Evolutionary conservation across 2,329 filamentous ascomycete genomes (phyloP).

Genomic region (Arachnopeziza araneosa): DNA sequence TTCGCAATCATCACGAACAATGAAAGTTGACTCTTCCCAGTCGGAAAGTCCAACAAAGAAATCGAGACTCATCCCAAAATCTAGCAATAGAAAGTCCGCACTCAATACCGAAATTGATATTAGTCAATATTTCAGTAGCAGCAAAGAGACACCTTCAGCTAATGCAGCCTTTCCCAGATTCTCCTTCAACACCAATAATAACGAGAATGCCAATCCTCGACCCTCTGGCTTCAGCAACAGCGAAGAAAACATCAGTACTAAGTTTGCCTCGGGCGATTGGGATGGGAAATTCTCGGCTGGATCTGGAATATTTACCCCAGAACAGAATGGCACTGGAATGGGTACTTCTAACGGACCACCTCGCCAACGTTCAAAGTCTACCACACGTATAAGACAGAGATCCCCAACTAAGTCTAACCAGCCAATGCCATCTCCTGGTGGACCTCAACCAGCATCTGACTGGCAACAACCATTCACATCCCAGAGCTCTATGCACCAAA

Average conservation of each 20-base stretch:
- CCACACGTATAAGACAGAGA: conserved; percentile 22
- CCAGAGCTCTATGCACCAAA: conserved; percentile 11
- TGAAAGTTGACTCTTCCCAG: background rate
- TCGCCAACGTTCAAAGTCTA: conserved; percentile 22
- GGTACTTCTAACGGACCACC: background rate
- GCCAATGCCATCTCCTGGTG: background rate
- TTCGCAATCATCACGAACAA: background rate
- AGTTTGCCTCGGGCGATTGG: conserved; percentile 48
- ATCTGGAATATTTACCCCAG: conserved; percentile 21
- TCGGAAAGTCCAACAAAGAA: conserved; percentile 17
- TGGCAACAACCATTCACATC: too few relatives aligned
- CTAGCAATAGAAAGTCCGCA: background rate
- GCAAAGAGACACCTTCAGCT: background rate
- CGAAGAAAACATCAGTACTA: conserved; percentile 57
- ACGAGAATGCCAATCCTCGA: conserved; percentile 33
- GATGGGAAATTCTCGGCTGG: conserved; percentile 31
- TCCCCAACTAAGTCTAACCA: conserved; percentile 28
- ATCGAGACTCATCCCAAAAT: conserved; percentile 4
- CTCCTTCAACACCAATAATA: conserved; percentile 41
- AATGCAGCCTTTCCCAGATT: conserved; percentile 39
- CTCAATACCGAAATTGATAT: background rate
- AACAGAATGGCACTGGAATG: conserved; percentile 14
- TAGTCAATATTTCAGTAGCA: background rate
- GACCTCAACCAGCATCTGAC: background rate
- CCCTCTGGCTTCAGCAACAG: conserved; percentile 44